Conservation (phyloP, 176 grass and related monocot genomes). For the Carex scoparia region DNA sequence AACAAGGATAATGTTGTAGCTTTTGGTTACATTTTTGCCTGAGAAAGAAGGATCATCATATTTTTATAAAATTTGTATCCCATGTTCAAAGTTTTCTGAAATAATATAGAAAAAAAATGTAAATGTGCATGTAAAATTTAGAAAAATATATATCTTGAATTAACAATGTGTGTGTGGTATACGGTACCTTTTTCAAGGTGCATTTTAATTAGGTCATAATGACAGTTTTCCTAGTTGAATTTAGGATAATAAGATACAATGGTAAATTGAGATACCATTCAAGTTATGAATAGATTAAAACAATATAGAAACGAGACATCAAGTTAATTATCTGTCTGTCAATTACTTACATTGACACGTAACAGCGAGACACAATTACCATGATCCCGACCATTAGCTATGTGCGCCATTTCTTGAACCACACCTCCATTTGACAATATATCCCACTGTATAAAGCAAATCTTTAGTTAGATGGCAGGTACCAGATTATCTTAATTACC, state of each 20-base stretch:
- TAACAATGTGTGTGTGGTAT: neutral
- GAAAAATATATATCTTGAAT: neutral
- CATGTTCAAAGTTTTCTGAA: neutral
- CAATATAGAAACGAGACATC: neutral
- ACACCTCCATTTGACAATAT: constrained; percentile 68
- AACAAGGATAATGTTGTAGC: neutral
- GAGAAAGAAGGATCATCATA: neutral
- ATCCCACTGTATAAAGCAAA: constrained; percentile 49
- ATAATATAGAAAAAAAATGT: neutral
- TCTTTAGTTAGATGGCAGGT: neutral
- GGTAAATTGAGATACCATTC: neutral
- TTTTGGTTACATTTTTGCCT: neutral
- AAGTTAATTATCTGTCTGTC: neutral
- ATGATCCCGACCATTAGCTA: constrained; percentile 68
- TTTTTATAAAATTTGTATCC: neutral
- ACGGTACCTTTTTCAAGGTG: neutral
- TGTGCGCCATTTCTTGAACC: constrained; percentile 80
- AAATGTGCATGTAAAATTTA: neutral
- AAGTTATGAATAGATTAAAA: neutral
- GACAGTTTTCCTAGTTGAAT: neutral
- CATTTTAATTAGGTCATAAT: neutral
- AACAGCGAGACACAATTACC: constrained; percentile 77
- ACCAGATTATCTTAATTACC: neutral
- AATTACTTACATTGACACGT: constrained; percentile 58
- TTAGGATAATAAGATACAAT: neutral